Percentiles rank a stretch among this genome's conserved stretches.
These are phyloP conservation scores for Lecanicillium sp. DNA, from an alignment of 2,329 filamentous ascomycete genomes.

Conservation along the genomic window DNA sequence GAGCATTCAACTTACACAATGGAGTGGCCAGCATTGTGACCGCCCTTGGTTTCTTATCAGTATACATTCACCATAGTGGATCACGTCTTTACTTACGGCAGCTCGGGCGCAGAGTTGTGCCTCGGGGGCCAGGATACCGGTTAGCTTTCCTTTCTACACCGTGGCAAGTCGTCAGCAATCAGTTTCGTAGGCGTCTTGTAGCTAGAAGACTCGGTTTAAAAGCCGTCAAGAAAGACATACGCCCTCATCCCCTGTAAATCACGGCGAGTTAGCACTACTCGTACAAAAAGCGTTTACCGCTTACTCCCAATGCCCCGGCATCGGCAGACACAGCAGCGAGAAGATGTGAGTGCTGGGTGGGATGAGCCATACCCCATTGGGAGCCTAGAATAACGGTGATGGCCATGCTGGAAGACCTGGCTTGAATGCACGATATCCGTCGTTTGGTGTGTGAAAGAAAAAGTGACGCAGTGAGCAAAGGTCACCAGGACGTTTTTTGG, in stretches of 20 bases:
- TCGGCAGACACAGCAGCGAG: slow-evolving; percentile 9
- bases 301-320: too few relatives aligned
- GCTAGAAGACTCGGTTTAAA: too few relatives aligned
- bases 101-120: slow-evolving; percentile 25
- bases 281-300: neutral
- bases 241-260: slow-evolving; percentile 3
- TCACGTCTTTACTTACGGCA: slow-evolving; percentile 18
- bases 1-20: slow-evolving; percentile 11
- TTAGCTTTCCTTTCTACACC: slow-evolving; percentile 27
- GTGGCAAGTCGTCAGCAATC: slow-evolving; percentile 2
- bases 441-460: too few relatives aligned
- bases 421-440: too few relatives aligned
- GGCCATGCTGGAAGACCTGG: too few relatives aligned
- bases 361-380: slow-evolving; percentile 27
- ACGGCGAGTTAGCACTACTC: neutral
- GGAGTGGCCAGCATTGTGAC: slow-evolving; percentile 14
- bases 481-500: too few relatives aligned
- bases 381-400: slow-evolving; percentile 26
- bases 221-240: neutral
- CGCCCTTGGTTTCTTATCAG: slow-evolving; percentile 14
- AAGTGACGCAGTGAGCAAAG: too few relatives aligned
- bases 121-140: slow-evolving; percentile 23
- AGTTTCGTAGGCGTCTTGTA: slow-evolving; percentile 10
- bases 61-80: slow-evolving; percentile 11
- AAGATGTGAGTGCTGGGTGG: slow-evolving; percentile 8